Base-by-base conservation (phyloP, 2,329 filamentous ascomycete species). In the Colletotrichum aenigma region DNA sequence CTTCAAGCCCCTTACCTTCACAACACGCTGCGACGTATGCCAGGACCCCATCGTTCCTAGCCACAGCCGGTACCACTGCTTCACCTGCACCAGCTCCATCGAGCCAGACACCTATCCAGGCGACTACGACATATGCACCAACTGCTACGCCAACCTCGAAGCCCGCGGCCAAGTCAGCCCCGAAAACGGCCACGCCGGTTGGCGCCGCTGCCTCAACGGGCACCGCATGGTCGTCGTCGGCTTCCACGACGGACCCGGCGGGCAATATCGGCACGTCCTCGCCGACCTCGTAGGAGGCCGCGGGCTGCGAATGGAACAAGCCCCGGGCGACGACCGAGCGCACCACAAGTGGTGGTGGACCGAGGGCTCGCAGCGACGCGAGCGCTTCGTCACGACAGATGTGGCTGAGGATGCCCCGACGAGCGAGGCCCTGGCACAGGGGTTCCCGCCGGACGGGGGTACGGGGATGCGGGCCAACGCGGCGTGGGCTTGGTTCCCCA, bases 171-270 rank as follows among this genome's bases (percentile, higher is more conserved):
- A 91, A 61, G 93, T 98, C 77, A 92, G 91, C 71, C 86, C 88
- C 21, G 94, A 96, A 76, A 96, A 98, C 78, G 96, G 96, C 0
- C 89, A 92, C 6, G 89, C 88, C 13, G 96, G 96, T 4, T 98
- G 96, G 96, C 90, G 96, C 13, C 90, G 96, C 65, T 98, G 96
- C 82, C 88, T 93, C 1, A 89, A 90, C 56, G 94, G 94, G 7
- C 96, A 98, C 81, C 91, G 96, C 36, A 98, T 98, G 95, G 91
- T 93, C 0, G 87, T 97, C 13, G 88, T 97, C 13, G 93, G 92
- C 0, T 98, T 96, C 81, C 89, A 93, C 75, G 93, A 95, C 70
- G 89, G 89, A 36, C 89, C 91, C 21, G 90, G 91, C 28, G 94
- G 94, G 0, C 92, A 94, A 79, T 89, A 91, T 76, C 91, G 95